phyloP scores from a whole-genome alignment of 2,329 filamentous ascomycete genomes.

The Orbilia blumenaviensis region DNA sequence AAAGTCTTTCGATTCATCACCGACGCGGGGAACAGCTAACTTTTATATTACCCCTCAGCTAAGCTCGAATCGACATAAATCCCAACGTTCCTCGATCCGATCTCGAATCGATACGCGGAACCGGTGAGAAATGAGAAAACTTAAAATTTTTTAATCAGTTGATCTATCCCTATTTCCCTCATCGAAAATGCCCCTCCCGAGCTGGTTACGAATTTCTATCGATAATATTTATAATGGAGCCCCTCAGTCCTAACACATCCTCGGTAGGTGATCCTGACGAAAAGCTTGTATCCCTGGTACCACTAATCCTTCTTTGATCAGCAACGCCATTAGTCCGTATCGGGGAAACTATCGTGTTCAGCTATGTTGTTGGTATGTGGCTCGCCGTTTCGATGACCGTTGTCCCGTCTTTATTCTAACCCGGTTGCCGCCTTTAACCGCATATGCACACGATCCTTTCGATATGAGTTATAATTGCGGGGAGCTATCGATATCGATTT shows the following conservation, averaged over 20 bases:
- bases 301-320: neutral
- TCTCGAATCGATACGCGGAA: constrained; percentile 8
- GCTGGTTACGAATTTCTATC: constrained; percentile 6
- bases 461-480: neutral
- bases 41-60: constrained; percentile 7
- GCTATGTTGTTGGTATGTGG: neutral
- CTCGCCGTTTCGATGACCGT: neutral
- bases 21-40: neutral
- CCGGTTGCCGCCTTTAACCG: constrained; percentile 10
- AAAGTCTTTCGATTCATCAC: neutral
- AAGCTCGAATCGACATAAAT: neutral
- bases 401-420: neutral
- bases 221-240: constrained; percentile 7
- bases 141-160: constrained; percentile 1
- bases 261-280: constrained; percentile 3
- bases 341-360: neutral
- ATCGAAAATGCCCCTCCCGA: neutral
- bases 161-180: constrained; percentile 7
- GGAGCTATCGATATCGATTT: no score
- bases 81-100: constrained; percentile 6
- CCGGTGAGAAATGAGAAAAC: neutral
- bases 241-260: neutral
- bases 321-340: neutral
- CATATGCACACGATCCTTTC: neutral
- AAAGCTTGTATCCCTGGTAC: constrained; percentile 18